A percentile compares a stretch with the other conserved stretches of the same genome.
phyloP scores from a whole-genome alignment of 2,329 filamentous ascomycete genomes.

The Dothideomycetidae sp. region DNA sequence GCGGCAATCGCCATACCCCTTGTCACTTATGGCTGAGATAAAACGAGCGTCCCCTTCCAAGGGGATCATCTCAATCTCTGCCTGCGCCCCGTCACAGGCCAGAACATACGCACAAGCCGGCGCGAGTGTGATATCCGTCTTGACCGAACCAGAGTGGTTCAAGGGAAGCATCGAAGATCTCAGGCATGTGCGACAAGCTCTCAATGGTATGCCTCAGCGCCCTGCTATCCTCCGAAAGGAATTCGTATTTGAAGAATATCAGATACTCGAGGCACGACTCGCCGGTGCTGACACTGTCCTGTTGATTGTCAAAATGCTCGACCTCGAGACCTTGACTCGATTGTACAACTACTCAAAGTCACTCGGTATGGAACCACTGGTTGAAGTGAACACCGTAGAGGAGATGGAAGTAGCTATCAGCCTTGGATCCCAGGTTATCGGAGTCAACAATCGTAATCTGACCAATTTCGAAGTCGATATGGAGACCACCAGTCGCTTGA shows the following conservation, averaged over 20 bases:
- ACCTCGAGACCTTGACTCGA: slow-evolving; percentile 53
- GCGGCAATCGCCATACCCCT: slow-evolving; percentile 65
- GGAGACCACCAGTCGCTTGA: slow-evolving; percentile 74
- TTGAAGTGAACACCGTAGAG: slow-evolving; percentile 87
- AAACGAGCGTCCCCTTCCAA: slow-evolving; percentile 95
- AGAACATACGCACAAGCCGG: slow-evolving; percentile 84
- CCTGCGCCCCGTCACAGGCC: slow-evolving; percentile 80
- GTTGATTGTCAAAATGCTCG: slow-evolving; percentile 96
- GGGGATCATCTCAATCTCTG: slow-evolving; percentile 76
- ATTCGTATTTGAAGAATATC: slow-evolving; percentile 96
- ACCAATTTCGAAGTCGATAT: slow-evolving; percentile 96
- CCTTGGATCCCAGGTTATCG: slow-evolving; percentile 79
- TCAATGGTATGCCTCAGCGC: slow-evolving; percentile 83
- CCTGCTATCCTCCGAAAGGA: slow-evolving; percentile 90
- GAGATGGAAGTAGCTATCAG: slow-evolving; percentile 84
- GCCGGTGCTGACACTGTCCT: slow-evolving; percentile 90
- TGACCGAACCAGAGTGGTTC: slow-evolving; percentile 98
- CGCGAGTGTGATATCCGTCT: slow-evolving; percentile 93
- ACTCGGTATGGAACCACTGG: slow-evolving; percentile 91
- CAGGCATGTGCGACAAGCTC: slow-evolving; percentile 67
- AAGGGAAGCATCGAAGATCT: slow-evolving; percentile 95
- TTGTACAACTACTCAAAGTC: slow-evolving; percentile 81
- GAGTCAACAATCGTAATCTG: slow-evolving; percentile 93
- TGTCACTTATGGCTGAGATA: slow-evolving; percentile 94
- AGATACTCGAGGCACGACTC: slow-evolving; percentile 85